These are phyloP conservation scores for Alternaria triticina DNA, from an alignment of 2,329 filamentous ascomycete species.

Conservation along the genomic window DNA sequence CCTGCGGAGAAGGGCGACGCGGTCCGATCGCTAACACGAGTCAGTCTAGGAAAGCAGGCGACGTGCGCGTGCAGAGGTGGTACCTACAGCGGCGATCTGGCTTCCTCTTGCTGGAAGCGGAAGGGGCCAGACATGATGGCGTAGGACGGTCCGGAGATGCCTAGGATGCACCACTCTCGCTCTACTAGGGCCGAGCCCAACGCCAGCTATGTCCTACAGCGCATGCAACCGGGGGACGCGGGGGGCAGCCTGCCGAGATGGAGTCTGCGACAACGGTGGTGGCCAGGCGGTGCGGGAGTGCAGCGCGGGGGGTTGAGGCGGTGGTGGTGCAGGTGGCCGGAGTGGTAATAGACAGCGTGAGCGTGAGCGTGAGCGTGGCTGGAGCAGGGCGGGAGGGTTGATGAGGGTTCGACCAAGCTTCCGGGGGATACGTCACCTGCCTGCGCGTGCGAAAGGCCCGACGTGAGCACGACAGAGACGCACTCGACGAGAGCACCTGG, in stretches of 20 bases:
- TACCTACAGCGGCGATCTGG: slow-evolving; percentile 49
- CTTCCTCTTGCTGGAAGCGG: slow-evolving; percentile 45
- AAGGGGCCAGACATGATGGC: slow-evolving; percentile 50
- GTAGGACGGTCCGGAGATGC: not conserved
- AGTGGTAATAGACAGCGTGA: not conserved
- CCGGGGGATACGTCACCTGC: slow-evolving; percentile 17
- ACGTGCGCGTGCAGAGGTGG: not conserved
- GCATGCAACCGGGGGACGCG: slow-evolving; percentile 21
- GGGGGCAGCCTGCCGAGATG: not conserved
- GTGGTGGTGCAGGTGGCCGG: not conserved
- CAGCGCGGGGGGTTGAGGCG: not conserved
- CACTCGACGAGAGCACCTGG: not conserved
- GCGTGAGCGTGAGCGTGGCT: not conserved
- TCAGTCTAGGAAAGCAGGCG: slow-evolving; percentile 14
- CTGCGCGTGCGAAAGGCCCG: slow-evolving; percentile 2
- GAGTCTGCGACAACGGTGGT: not conserved
- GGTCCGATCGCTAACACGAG: slow-evolving; percentile 33
- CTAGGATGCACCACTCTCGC: slow-evolving; percentile 1
- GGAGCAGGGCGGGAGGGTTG: slow-evolving; percentile 2
- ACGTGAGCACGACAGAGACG: not conserved
- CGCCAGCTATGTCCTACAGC: slow-evolving; percentile 6
- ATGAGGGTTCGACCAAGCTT: slow-evolving; percentile 13
- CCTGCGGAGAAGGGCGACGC: slow-evolving; percentile 33
- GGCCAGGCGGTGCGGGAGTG: not conserved
- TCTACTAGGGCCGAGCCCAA: slow-evolving; percentile 26